Evolutionary conservation across 192 early-diverging fungal species (phyloP).

Genomic region (Diversispora eburnea): DNA sequence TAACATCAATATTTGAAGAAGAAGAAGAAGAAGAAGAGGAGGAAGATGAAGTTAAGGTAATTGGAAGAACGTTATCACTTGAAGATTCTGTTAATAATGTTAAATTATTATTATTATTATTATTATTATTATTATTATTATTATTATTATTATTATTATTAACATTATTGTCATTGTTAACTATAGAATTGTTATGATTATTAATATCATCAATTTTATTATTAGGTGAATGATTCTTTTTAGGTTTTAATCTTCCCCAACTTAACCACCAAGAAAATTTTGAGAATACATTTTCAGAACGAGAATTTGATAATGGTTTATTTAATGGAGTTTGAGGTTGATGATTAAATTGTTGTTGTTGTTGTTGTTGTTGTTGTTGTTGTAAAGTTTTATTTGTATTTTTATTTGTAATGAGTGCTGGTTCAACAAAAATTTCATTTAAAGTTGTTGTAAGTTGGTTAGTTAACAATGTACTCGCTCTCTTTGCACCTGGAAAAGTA

Average conservation of each 20-base stretch:
- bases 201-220: not conserved
- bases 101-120: not conserved
- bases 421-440: not conserved
- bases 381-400: no score
- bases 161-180: not conserved
- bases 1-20: not conserved
- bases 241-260: slow-evolving; percentile 10
- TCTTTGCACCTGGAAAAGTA: slow-evolving; percentile 11
- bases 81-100: not conserved
- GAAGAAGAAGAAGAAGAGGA: not conserved
- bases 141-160: not conserved
- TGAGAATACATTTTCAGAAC: not conserved
- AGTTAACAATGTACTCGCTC: not conserved
- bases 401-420: not conserved
- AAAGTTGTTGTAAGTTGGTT: not conserved
- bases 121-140: not conserved
- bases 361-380: no score
- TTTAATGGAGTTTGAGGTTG: not conserved
- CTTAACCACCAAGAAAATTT: slow-evolving; percentile 20
- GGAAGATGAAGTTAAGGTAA: not conserved
- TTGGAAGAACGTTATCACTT: not conserved
- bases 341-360: no score
- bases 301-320: not conserved
- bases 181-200: not conserved
- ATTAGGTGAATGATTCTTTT: not conserved